Percentiles rank a stretch among this genome's conserved stretches.
These are phyloP conservation scores for Penicillium mononematosum DNA, from an alignment of 495 filamentous ascomycete species.

Conservation along the genomic window DNA sequence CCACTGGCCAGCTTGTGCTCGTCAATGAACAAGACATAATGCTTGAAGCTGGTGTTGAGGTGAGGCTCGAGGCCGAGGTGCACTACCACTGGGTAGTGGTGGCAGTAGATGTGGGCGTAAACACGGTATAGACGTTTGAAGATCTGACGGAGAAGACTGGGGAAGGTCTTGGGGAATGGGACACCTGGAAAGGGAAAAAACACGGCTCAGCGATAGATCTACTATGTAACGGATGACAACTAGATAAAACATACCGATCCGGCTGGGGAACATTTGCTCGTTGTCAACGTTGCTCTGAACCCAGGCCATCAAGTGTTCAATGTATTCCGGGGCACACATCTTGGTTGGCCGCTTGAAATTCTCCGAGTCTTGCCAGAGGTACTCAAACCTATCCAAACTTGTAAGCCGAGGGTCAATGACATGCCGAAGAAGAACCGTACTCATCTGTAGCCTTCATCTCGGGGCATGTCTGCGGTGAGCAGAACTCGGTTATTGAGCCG, in stretches of 20 bases:
- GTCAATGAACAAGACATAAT: slow-evolving; percentile 96
- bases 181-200: slow-evolving; percentile 57
- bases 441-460: slow-evolving; percentile 99
- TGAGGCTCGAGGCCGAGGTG: slow-evolving; percentile 95
- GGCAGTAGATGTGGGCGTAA: slow-evolving; percentile 99
- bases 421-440: slow-evolving; percentile 46
- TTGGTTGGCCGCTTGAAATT: slow-evolving; percentile 94
- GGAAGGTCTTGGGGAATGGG: slow-evolving; percentile 91
- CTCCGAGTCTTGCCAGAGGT: slow-evolving; percentile 95
- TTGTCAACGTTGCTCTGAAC: slow-evolving; percentile 94
- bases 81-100: slow-evolving; percentile 96
- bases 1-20: slow-evolving; percentile 85
- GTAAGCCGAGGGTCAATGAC: not conserved
- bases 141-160: slow-evolving; percentile 80
- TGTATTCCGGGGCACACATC: slow-evolving; percentile 95
- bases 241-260: slow-evolving; percentile 62
- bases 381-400: slow-evolving; percentile 71
- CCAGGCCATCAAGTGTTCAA: slow-evolving; percentile 97
- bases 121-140: slow-evolving; percentile 99
- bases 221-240: not conserved
- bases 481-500: slow-evolving; percentile 98
- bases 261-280: slow-evolving; percentile 87
- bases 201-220: slow-evolving; percentile 9
- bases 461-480: slow-evolving; percentile 91
- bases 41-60: slow-evolving; percentile 99